Conservation (phyloP, 768 basidiomycete genomes). For the Phlebiopsis flavidoalba region DNA sequence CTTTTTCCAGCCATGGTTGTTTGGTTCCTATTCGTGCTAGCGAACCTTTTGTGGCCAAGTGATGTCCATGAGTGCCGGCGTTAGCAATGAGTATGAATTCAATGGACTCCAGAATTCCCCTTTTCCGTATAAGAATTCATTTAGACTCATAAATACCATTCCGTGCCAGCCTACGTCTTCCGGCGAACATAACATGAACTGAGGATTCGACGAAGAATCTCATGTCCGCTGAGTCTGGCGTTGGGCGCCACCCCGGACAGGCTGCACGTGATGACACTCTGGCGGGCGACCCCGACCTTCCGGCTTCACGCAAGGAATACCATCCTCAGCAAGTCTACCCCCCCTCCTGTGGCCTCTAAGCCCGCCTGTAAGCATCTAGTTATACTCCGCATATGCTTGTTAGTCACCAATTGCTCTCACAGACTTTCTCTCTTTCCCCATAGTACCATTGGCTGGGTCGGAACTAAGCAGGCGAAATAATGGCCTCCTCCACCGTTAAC, state of each 20-base stretch:
- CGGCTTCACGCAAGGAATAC: background rate
- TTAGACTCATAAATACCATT: too few species aligned
- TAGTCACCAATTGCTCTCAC: background rate
- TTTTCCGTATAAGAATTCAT: too few species aligned
- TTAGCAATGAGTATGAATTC: too few species aligned
- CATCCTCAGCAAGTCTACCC: background rate
- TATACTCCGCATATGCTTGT: background rate
- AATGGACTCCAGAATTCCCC: too few species aligned
- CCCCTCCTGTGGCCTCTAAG: background rate
- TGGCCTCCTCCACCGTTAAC: slow-evolving; percentile 75
- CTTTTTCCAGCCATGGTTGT: too few species aligned
- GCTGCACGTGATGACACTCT: slow-evolving; percentile 5
- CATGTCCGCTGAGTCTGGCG: background rate
- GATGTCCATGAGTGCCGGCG: too few species aligned
- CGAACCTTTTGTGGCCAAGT: too few species aligned
- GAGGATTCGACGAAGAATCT: too few species aligned
- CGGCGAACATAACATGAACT: too few species aligned
- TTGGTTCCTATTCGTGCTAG: too few species aligned
- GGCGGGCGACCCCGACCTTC: slow-evolving; percentile 9
- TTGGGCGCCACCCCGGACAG: slow-evolving; percentile 3
- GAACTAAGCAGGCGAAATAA: slow-evolving; percentile 26
- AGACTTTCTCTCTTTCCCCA: slow-evolving; percentile 1
- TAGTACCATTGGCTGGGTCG: slow-evolving; percentile 8
- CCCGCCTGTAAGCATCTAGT: background rate
- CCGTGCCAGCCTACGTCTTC: too few species aligned